phyloP scores from a whole-genome alignment of 1,284 basidiomycete genomes.

The Moesziomyces globuligerus region DNA sequence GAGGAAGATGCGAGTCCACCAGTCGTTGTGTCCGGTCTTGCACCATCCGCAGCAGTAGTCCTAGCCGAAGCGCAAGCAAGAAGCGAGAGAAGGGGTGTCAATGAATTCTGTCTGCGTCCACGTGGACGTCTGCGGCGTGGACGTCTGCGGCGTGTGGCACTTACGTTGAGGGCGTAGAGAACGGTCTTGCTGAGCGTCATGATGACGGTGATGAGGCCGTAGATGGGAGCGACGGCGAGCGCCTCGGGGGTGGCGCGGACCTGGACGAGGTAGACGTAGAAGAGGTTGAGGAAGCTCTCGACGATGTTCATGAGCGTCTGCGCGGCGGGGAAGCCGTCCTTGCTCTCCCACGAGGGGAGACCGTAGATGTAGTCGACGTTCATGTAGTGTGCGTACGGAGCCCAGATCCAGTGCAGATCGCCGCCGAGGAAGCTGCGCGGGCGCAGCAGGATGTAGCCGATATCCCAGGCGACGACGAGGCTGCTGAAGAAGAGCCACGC shows the following conservation, averaged over 20 bases:
- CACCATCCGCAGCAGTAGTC: slow-evolving; percentile 72
- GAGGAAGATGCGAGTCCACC: slow-evolving; percentile 72
- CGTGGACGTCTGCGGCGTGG: too few species aligned
- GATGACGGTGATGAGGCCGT: slow-evolving; percentile 77
- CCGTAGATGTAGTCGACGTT: slow-evolving; percentile 82
- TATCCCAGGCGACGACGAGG: slow-evolving; percentile 52
- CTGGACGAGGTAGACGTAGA: slow-evolving; percentile 80
- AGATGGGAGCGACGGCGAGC: slow-evolving; percentile 73
- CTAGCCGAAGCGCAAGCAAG: slow-evolving; percentile 6
- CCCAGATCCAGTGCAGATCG: slow-evolving; percentile 54
- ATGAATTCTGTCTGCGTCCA: too few species aligned
- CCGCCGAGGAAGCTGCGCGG: slow-evolving; percentile 69
- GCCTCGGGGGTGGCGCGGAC: slow-evolving; percentile 69
- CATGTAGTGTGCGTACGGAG: slow-evolving; percentile 73
- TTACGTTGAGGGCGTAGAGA: slow-evolving; percentile 70
- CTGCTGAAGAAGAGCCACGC: slow-evolving; percentile 45
- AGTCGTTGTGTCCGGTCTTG: slow-evolving; percentile 78
- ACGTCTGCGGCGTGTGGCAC: neutral
- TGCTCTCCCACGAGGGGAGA: slow-evolving; percentile 73
- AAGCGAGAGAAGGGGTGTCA: slow-evolving; percentile 1
- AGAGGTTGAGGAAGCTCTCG: slow-evolving; percentile 78
- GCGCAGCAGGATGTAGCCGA: slow-evolving; percentile 54
- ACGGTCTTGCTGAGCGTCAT: slow-evolving; percentile 87
- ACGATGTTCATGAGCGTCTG: slow-evolving; percentile 83
- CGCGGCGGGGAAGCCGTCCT: slow-evolving; percentile 85